Evolutionary conservation across 768 basidiomycete genomes (phyloP).

Genomic region (Butyriboletus loyo): DNA sequence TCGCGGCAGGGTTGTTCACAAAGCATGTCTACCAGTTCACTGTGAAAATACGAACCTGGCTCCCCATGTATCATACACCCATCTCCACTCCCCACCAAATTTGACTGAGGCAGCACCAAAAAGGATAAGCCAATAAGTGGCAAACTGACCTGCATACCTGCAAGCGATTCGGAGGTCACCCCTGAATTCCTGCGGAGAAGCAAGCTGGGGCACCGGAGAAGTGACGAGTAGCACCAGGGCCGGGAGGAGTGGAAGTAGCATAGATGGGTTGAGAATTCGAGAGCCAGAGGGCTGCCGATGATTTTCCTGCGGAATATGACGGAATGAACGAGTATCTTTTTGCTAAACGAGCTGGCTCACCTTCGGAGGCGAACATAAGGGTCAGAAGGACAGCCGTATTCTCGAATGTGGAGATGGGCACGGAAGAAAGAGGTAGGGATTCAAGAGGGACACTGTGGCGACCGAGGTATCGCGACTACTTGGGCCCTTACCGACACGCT

Average conservation of each 20-base stretch:
- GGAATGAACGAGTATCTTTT: not conserved
- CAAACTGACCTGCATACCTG: constrained; percentile 46
- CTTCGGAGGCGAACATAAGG: constrained; percentile 67
- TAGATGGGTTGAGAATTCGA: constrained; percentile 74
- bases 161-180: constrained; percentile 4
- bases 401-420: constrained; percentile 82
- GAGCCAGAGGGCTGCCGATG: constrained; percentile 56
- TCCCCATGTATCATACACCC: constrained; percentile 82
- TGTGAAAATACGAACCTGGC: constrained; percentile 52
- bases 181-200: constrained; percentile 48
- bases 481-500: constrained; percentile 37
- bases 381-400: constrained; percentile 66
- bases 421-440: constrained; percentile 83
- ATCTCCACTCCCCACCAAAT: constrained; percentile 58
- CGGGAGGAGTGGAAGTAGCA: constrained; percentile 63
- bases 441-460: constrained; percentile 73
- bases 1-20: not conserved
- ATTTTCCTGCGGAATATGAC: constrained; percentile 44
- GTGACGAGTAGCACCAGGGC: constrained; percentile 60
- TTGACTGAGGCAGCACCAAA: constrained; percentile 46
- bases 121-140: constrained; percentile 47
- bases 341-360: constrained; percentile 34
- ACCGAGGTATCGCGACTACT: constrained; percentile 59
- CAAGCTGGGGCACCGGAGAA: constrained; percentile 67
- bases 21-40: not conserved